Base-by-base conservation (phyloP, 208 protist genomes). In the Histomonas meleagridis region DNA sequence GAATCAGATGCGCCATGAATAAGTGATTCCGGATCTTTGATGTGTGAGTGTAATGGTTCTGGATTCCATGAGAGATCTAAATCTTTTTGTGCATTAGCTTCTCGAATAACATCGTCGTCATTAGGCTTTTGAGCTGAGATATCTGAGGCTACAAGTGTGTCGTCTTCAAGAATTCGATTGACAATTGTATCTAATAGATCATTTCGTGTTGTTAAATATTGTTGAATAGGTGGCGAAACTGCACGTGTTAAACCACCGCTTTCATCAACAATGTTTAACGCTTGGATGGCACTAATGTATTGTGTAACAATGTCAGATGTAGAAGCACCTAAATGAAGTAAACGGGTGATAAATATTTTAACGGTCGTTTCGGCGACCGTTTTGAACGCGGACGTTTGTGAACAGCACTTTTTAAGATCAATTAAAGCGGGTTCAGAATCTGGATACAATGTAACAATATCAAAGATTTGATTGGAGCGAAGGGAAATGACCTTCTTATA, bases 251-350 rank as follows among this genome's bases (percentile, higher is more conserved):
- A 38, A 86, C 76, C 76, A 51, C 76, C 76, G 55, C 76, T 86
- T 55, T 86, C 76, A 86, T 86, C 76, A 55, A 86, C 76, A 86
- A 86, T 86, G 18, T 86, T 86, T 38, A 86, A 16, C 51, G 76
- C 76, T 86, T 86, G 76, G 18, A 86, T 86, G 7, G 76, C 76
- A 86, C 32, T 86, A 38, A 86, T 86, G 16, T 86, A 86, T 55
- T 86, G 76, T 55, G 76, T 86, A 32, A 86, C 76, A 38, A 86
- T 86, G 38, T 86, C 76, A 26, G 76, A 51, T 55, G 76, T 86
- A 38, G 76, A 32, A 18, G 76, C 76, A 86, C 76, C 76, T 16
- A 86, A 28, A 86, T 86, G 76, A 5, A 86, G 46, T 18, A 86
- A 43, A 38, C 76, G 51, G 14, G 9, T 57, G 0, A 26, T 55